Base-by-base conservation (phyloP, 768 basidiomycete species). In the Lactarius sp. region DNA sequence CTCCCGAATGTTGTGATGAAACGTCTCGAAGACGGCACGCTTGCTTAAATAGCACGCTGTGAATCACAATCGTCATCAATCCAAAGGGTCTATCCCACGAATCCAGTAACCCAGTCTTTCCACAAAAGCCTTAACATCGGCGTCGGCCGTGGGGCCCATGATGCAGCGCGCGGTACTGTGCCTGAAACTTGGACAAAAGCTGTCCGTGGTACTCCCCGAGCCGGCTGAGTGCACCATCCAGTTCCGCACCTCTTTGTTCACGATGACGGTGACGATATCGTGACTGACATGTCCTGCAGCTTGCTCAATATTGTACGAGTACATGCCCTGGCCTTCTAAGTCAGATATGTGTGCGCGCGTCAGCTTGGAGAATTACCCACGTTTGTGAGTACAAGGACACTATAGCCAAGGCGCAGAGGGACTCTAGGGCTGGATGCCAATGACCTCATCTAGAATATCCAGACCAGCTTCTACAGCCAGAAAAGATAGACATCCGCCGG, bases 291-390 rank as follows among this genome's bases (percentile, higher is more conserved):
- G 85, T 10, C 80, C 81, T 14, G 83, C 81, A 2, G 86, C 81
- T 72, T 89, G 88, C 70, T 90, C 88, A 50, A 83, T 82, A 64
- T 89, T 88, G 73, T 86, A 90, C 1, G 87, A 90, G 70, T 86
- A 85, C 41, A 89, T 85, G 66, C 89, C 88, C 87, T 88, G 64
- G 7, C 44, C 59, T 52, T 20, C 42, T 1, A 60, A 61, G 57
- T 55, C 47, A 59, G 39, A 68, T 47, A 52, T 67, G 36, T 14
- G 58, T 56, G 44, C 14, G 4, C 20, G 47, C 10, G 37, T 16
- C 3, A 36, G n/a, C 16, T 6, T 6, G 12, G 34, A 47, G 6
- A 46, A 36, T 47, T 56, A 70, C 69, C 61, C 54, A 72, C 73
- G 67, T 71, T 74, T 18, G 76, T 79, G 77, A 80, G 81, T 10